phyloP scores from a whole-genome alignment of 2,329 filamentous ascomycete species.

The Sarocladium oryzae region DNA sequence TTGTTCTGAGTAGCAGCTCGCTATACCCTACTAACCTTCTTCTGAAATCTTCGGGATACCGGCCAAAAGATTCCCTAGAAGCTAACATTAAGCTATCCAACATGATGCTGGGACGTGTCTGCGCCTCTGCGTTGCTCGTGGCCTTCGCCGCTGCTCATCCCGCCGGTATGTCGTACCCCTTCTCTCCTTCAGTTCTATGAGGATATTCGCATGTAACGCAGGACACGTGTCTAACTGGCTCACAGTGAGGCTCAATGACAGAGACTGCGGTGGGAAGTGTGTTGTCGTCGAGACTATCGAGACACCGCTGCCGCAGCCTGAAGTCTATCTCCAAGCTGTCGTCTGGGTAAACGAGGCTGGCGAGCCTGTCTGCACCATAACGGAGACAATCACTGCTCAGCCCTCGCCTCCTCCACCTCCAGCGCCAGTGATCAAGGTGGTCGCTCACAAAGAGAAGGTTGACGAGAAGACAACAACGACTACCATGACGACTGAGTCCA shows the following conservation, averaged over 20 bases:
- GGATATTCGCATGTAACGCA: too few relatives aligned
- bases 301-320: not conserved
- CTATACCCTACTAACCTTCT: not conserved
- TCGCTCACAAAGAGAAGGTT: not conserved
- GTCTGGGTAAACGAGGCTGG: slow-evolving; percentile 4
- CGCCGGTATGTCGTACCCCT: not conserved
- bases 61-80: not conserved
- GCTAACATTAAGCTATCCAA: not conserved
- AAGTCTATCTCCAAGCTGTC: slow-evolving; percentile 1
- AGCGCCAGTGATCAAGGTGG: slow-evolving; percentile 1
- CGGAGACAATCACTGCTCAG: not conserved
- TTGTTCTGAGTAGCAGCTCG: not conserved
- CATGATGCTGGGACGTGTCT: slow-evolving; percentile 9
- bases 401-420: slow-evolving; percentile 1
- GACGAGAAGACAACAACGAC: not conserved
- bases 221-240: not conserved
- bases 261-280: slow-evolving; percentile 1
- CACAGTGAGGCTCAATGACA: not conserved
- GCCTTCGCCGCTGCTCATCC: not conserved
- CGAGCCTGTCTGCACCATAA: slow-evolving; percentile 2
- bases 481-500: not conserved
- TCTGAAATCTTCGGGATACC: not conserved
- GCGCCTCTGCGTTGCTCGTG: slow-evolving; percentile 7
- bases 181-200: too few relatives aligned
- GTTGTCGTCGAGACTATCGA: not conserved